These are phyloP conservation scores for Arthroderma sp. DNA, from an alignment of 2,329 filamentous ascomycete species.

Conservation along the genomic window DNA sequence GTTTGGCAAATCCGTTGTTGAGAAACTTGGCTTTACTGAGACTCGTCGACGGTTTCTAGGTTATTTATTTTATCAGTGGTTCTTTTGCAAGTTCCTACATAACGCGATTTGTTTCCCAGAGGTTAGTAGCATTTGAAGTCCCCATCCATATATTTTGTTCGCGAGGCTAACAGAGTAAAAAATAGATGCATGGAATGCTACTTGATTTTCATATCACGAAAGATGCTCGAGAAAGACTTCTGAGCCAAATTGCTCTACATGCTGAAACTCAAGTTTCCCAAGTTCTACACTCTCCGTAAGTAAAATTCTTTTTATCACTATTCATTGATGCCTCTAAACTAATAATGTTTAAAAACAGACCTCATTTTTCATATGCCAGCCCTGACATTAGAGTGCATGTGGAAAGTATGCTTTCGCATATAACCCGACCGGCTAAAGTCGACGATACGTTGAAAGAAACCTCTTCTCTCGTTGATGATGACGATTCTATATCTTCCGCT, in stretches of 20 bases:
- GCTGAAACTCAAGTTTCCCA: constrained; percentile 70
- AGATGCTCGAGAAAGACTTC: constrained; percentile 65
- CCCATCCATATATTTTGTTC: constrained; percentile 7
- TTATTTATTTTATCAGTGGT: constrained; percentile 81
- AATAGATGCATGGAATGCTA: constrained; percentile 49
- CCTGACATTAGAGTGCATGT: constrained; percentile 23
- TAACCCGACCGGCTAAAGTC: not conserved
- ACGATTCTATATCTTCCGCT: constrained; percentile 47
- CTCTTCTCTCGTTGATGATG: not conserved
- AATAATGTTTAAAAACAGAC: constrained; percentile 36
- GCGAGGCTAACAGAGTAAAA: not conserved
- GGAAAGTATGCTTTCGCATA: constrained; percentile 24
- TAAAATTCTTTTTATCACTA: constrained; percentile 26
- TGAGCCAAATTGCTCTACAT: constrained; percentile 63
- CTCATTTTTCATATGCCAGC: constrained; percentile 24
- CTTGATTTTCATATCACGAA: constrained; percentile 86
- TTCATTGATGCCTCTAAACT: not conserved
- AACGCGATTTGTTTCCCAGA: constrained; percentile 81
- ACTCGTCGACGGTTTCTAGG: constrained; percentile 61
- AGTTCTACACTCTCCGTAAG: constrained; percentile 56
- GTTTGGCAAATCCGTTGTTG: constrained; percentile 70
- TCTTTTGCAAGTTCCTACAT: constrained; percentile 77
- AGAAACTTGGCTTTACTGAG: constrained; percentile 56
- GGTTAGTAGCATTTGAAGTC: constrained; percentile 33
- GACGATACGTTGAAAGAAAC: too few species aligned